These are phyloP conservation scores for Phellopilus nigrolimitatus DNA, from an alignment of 1,284 basidiomycete genomes.

Conservation along the genomic window DNA sequence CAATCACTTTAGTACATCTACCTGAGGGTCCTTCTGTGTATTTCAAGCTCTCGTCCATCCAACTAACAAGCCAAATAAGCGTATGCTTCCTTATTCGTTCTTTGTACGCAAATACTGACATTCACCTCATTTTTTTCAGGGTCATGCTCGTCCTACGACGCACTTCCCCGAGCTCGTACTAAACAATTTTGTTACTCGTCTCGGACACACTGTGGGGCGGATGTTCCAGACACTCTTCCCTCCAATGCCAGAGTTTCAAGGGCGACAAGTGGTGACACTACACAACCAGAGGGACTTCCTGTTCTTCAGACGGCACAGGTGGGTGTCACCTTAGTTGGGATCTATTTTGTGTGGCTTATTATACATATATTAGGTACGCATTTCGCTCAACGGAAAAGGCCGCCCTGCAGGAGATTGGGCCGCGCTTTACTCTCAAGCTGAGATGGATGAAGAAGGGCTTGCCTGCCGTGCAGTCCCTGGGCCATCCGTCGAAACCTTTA, in stretches of 20 bases:
- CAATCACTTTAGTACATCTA: constrained; percentile 87
- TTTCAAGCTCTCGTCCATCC: constrained; percentile 90
- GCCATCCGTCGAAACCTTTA: constrained; percentile 51
- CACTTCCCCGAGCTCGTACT: constrained; percentile 96
- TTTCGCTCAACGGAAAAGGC: constrained; percentile 91
- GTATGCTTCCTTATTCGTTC: constrained; percentile 42
- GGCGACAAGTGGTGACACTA: constrained; percentile 94
- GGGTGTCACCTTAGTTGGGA: constrained; percentile 23
- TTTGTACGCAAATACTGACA: neutral
- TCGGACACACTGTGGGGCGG: constrained; percentile 89
- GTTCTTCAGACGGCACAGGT: constrained; percentile 95
- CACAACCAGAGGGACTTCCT: constrained; percentile 98
- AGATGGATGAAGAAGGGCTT: constrained; percentile 85
- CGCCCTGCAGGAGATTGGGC: constrained; percentile 95
- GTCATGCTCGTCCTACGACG: constrained; percentile 87
- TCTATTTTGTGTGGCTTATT: neutral
- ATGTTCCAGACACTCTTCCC: constrained; percentile 97
- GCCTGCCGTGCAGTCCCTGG: constrained; percentile 70
- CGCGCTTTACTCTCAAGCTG: constrained; percentile 94
- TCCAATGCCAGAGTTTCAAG: constrained; percentile 91
- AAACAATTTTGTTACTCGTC: constrained; percentile 91
- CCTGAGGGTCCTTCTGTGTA: constrained; percentile 94
- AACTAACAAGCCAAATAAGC: constrained; percentile 82
- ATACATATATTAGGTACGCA: constrained; percentile 65
- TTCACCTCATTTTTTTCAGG: constrained; percentile 41